A percentile compares a stretch with the other conserved stretches of the same genome.
These are phyloP conservation scores for Escallonia herrerae DNA, from an alignment of 129 eudicot genomes.

Conservation along the genomic window DNA sequence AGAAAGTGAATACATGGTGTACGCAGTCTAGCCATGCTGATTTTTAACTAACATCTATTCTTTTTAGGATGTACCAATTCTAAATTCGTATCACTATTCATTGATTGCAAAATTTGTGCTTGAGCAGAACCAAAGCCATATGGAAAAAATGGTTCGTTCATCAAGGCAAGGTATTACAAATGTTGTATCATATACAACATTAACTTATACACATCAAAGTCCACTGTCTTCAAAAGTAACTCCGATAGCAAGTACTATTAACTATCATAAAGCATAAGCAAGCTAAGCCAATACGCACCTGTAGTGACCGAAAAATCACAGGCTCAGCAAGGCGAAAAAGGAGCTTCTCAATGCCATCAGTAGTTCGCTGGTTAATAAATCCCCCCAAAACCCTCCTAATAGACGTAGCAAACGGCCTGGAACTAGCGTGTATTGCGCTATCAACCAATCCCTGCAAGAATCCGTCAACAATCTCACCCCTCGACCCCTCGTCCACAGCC, in stretches of 20 bases:
- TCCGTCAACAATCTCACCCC: constrained; percentile 68
- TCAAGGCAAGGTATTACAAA: too few species aligned
- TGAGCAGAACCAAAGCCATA: not conserved
- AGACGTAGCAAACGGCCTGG: constrained; percentile 54
- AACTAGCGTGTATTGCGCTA: constrained; percentile 65
- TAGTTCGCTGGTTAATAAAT: constrained; percentile 69
- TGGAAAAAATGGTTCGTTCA: too few species aligned
- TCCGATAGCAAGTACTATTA: too few species aligned
- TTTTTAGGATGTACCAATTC: too few species aligned
- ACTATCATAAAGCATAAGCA: not conserved
- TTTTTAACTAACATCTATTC: too few species aligned
- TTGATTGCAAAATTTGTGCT: not conserved
- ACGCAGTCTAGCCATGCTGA: too few species aligned
- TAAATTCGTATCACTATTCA: too few species aligned
- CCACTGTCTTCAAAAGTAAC: not conserved
- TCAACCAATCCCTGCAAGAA: constrained; percentile 71
- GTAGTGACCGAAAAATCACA: constrained; percentile 82
- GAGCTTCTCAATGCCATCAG: constrained; percentile 83
- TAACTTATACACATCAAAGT: not conserved
- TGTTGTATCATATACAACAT: not conserved
- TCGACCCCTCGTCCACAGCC: constrained; percentile 45
- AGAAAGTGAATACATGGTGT: too few species aligned
- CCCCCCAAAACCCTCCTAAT: constrained; percentile 75
- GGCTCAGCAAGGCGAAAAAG: constrained; percentile 87
- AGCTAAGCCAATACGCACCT: constrained; percentile 47